Conservation (phyloP, 495 filamentous ascomycete species). For the Hypomontagnella submonticulosa region DNA sequence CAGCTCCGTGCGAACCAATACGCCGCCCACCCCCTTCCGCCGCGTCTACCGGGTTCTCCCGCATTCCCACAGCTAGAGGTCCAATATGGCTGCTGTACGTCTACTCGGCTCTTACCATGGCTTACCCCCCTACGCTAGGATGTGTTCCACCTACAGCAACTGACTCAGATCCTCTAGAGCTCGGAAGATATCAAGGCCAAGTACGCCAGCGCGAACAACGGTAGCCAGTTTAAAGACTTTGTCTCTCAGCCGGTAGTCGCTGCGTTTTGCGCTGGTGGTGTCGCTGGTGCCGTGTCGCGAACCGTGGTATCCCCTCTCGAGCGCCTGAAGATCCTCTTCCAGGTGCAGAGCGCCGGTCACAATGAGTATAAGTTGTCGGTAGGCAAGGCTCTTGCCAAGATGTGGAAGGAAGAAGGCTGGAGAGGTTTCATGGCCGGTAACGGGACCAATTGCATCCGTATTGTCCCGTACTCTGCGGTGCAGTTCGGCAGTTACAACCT, state of each 20-base stretch:
- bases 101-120: constrained; percentile 11
- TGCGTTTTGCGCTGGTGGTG: constrained; percentile 94
- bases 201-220: constrained; percentile 31
- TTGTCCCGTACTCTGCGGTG: constrained; percentile 96
- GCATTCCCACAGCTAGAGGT: constrained; percentile 18
- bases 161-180: constrained; percentile 40
- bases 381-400: constrained; percentile 87
- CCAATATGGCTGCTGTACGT: constrained; percentile 42
- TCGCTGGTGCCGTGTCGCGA: constrained; percentile 95
- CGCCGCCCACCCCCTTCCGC: constrained; percentile 6
- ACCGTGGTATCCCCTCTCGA: constrained; percentile 97
- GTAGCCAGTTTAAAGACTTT: constrained; percentile 55
- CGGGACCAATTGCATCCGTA: constrained; percentile 97
- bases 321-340: constrained; percentile 95
- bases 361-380: constrained; percentile 93
- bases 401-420: constrained; percentile 97
- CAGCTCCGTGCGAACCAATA: constrained; percentile 29
- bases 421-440: constrained; percentile 96
- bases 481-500: constrained; percentile 98
- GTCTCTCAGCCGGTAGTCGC: constrained; percentile 83
- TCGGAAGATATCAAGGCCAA: constrained; percentile 45
- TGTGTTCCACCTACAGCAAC: constrained; percentile 17
- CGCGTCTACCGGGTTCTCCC: constrained; percentile 21
- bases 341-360: constrained; percentile 90
- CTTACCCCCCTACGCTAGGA: constrained; percentile 3